Percentiles rank a stretch among this genome's conserved stretches.
Evolutionary conservation across 176 grass and related monocot species (phyloP).

Genomic region (Pontederia paniculata): DNA sequence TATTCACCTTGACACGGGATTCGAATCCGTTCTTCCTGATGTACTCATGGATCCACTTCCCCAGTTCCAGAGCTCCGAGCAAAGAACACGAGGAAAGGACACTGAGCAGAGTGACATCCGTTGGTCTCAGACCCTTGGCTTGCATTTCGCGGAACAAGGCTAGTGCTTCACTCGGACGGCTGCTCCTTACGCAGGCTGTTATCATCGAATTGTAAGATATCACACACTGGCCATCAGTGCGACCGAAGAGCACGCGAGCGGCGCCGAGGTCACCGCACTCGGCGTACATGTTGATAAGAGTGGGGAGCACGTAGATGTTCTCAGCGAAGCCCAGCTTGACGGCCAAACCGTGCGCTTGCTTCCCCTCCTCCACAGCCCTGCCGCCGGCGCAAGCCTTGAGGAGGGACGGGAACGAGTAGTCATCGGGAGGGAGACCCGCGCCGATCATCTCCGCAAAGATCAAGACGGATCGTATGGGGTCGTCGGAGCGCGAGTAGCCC

Average conservation of each 20-base stretch:
- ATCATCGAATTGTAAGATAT: conserved; percentile 73
- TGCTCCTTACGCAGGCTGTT: conserved; percentile 34
- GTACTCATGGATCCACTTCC: conserved; percentile 66
- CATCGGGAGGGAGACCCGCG: conserved; percentile 39
- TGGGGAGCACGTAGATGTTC: conserved; percentile 46
- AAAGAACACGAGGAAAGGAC: conserved; percentile 41
- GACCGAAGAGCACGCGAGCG: conserved; percentile 27
- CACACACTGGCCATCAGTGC: conserved; percentile 16
- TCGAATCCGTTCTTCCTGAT: conserved; percentile 33
- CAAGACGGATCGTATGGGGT: conserved; percentile 6
- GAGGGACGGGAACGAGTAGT: conserved; percentile 46
- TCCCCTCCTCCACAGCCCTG: conserved; percentile 26
- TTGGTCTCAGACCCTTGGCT: conserved; percentile 34
- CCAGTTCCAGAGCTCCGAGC: conserved; percentile 42
- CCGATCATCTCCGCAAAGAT: conserved; percentile 44
- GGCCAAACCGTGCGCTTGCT: conserved; percentile 24
- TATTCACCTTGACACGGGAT: conserved; percentile 49
- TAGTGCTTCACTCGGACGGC: conserved; percentile 48
- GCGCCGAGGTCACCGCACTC: conserved; percentile 29
- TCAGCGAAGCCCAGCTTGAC: conserved; percentile 36
- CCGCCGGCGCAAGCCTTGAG: conserved; percentile 49
- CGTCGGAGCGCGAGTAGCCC: conserved; percentile 35
- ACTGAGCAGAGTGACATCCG: conserved; percentile 36
- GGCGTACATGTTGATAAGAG: conserved; percentile 20
- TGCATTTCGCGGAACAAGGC: conserved; percentile 66